Evolutionary conservation across 2,329 filamentous ascomycete species (phyloP).

Genomic region (Geoglossum cookeanum): DNA sequence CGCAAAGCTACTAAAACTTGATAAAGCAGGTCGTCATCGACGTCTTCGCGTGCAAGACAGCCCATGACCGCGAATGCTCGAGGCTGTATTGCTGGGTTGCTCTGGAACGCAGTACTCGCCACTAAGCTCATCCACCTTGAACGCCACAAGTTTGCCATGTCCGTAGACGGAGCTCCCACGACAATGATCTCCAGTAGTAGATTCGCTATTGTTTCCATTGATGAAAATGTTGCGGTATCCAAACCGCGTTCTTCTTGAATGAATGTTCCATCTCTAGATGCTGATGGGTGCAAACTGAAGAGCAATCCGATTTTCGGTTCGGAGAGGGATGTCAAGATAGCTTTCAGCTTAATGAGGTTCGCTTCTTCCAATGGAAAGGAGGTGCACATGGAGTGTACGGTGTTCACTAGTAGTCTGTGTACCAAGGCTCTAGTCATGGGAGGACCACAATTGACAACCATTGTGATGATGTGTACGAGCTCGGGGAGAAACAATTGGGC

Average conservation of each 20-base stretch:
- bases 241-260: not conserved
- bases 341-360: conserved; percentile 34
- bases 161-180: conserved; percentile 42
- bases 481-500: conserved; percentile 49
- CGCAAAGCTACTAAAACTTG: conserved; percentile 50
- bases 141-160: conserved; percentile 49
- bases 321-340: conserved; percentile 37
- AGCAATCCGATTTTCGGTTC: conserved; percentile 41
- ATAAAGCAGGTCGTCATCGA: conserved; percentile 52
- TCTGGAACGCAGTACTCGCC: conserved; percentile 53
- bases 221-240: not conserved
- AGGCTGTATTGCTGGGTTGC: conserved; percentile 51
- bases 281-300: conserved; percentile 22
- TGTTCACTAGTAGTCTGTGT: conserved; percentile 45
- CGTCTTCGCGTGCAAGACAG: conserved; percentile 49
- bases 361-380: conserved; percentile 43
- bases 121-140: conserved; percentile 57
- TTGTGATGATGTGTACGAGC: conserved; percentile 51
- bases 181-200: conserved; percentile 44
- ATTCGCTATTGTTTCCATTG: conserved; percentile 36
- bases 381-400: conserved; percentile 47
- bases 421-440: conserved; percentile 38
- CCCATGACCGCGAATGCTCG: conserved; percentile 54
- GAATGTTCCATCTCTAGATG: not conserved
- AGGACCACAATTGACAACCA: conserved; percentile 46